Percentiles rank a stretch among this genome's conserved stretches.
phyloP scores from a whole-genome alignment of 2,329 filamentous ascomycete genomes.

The Clonostachys byssicola region DNA sequence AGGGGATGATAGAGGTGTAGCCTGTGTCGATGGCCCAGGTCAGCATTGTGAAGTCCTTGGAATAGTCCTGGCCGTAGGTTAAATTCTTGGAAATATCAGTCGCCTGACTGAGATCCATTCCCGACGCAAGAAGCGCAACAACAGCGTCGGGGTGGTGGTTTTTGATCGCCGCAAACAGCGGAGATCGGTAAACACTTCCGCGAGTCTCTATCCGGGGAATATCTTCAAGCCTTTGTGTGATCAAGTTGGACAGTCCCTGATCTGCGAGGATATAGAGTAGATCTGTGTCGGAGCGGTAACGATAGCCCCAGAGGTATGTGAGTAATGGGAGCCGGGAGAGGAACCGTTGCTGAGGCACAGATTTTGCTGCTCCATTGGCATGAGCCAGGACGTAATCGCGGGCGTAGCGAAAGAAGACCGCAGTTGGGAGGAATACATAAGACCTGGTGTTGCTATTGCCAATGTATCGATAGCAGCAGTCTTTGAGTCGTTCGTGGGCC shows the following conservation, averaged over 20 bases:
- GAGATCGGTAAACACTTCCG: neutral
- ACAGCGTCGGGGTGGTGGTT: neutral
- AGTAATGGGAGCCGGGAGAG: conserved; percentile 16
- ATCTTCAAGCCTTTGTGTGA: neutral
- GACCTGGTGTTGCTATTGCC: conserved; percentile 2
- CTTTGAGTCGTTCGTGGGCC: conserved; percentile 36
- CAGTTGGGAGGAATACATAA: conserved; percentile 35
- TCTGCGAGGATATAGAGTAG: conserved; percentile 1
- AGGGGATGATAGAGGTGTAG: neutral
- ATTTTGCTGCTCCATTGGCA: conserved; percentile 2
- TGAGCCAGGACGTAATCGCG: neutral
- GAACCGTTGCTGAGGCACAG: conserved; percentile 21
- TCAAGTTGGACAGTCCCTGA: neutral
- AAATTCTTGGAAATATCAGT: neutral
- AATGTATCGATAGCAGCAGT: conserved; percentile 36
- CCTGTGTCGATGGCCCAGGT: neutral
- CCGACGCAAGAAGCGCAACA: neutral
- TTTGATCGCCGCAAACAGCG: neutral
- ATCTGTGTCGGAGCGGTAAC: neutral
- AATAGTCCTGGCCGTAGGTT: neutral
- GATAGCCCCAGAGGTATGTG: neutral
- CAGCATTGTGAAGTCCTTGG: neutral
- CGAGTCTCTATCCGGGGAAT: neutral
- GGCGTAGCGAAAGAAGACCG: conserved; percentile 34
- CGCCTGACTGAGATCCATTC: neutral